Evolutionary conservation across 805 yeast genomes (phyloP), one percentile per base, ranked within the genome.

Genomic region (Candida coquimbonensis): DNA sequence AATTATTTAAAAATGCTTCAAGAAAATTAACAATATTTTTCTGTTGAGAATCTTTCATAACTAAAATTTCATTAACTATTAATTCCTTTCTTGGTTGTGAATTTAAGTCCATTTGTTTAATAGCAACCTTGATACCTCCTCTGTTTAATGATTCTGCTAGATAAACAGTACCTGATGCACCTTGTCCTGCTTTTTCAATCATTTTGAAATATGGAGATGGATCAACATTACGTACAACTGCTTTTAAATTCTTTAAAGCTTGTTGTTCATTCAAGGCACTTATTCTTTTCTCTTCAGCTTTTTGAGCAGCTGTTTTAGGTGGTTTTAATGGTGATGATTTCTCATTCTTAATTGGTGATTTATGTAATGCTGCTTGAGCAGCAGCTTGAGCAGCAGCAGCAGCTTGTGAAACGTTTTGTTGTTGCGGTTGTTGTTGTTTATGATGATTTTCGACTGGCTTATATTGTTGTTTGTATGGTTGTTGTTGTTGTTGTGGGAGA

Each of bases 81-180:
- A 93, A 73, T 66, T 93, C 99, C 64, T 93, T 93, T 57, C 96
- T 75, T 35, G 96, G 96, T 69, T 93, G 99, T 36, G 80, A 81
- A 44, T 84, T 80, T 44, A 93, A 68, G 57, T 93, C 95, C 87
- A 93, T 93, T 67, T 93, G 97, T 65, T 93, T 93, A 50, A 93
- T 88, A 9, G 99, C 99, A 40, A 93, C 96, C 56, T 83, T 83
- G 46, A 73, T 69, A 39, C 80, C 79, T 33, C 75, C 69, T 25
- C 74, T 65, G 45, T 72, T 72, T 41, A 78, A 65, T 39, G 83
- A 75, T 58, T 79, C 81, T 0, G 96, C 96, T 41, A 89, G 70
- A 60, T 85, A 93, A 17, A 93, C 99, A 4, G 95, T 88, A 17
- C 99, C 99, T 51, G 90, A 80, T 0, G 99, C 99, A 58, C 99